Percentiles rank a stretch among this genome's conserved stretches.
Conservation (phyloP, 371 early-diverging fungal genomes). For the Parasitella parasitica region DNA sequence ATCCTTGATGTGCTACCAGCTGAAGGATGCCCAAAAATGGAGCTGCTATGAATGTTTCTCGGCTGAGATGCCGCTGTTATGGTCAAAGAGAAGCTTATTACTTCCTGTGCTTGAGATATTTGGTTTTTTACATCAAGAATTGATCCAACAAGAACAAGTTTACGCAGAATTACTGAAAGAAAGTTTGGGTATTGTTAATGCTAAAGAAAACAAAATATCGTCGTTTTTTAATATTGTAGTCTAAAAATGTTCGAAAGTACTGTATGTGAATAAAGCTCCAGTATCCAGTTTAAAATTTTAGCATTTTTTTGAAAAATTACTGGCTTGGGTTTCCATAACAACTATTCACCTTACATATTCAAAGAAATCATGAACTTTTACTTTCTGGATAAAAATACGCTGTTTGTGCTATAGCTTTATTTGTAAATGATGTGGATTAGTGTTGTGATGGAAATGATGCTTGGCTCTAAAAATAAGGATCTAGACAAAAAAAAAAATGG, state of each 20-base stretch:
- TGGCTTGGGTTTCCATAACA: no score
- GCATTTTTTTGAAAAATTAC: no score
- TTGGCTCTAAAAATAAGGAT: background rate
- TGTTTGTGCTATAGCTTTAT: conserved; percentile 6
- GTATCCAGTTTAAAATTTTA: no score
- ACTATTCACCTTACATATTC: no score
- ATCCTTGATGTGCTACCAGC: background rate
- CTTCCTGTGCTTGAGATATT: background rate
- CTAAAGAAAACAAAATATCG: no score
- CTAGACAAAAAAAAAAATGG: background rate
- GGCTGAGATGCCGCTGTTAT: background rate
- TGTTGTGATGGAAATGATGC: background rate
- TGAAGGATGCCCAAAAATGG: background rate
- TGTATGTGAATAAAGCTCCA: no score
- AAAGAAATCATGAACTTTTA: no score
- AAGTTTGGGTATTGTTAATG: background rate
- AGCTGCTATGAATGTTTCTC: background rate
- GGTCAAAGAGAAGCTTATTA: background rate
- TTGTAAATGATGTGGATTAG: background rate
- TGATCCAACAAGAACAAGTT: background rate
- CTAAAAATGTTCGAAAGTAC: no score
- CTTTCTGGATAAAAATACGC: conserved; percentile 7
- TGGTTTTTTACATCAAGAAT: background rate
- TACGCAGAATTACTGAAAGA: background rate
- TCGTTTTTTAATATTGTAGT: no score